Evolutionary conservation across 2,329 filamentous ascomycete species (phyloP), one percentile per base, ranked within the genome.

Genomic region (Trichothecium sympodiale): DNA sequence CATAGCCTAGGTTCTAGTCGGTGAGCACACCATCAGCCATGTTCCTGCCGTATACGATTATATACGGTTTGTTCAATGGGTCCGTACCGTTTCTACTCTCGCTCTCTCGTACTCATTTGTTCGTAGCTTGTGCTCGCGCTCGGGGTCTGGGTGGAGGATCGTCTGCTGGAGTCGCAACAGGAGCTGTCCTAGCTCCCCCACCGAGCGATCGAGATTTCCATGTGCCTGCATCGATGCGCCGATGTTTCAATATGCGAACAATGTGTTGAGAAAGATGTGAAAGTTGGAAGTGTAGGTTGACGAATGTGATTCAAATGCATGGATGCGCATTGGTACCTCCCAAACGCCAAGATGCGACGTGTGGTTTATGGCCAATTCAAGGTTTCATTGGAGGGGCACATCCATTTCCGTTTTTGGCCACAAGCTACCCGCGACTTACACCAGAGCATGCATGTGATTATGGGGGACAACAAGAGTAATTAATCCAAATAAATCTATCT

Each of bases 1-100:
- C 83, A 52, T 83, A 75, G 45, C 82, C 73, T 41, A 89, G 64
- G 48, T 86, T 88, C 74, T 83, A 25, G 6, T 25, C n/a, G n/a
- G n/a, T n/a, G n/a, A n/a, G n/a, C n/a, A n/a, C n/a, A n/a, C 26
- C 26, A 9, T 28, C 26, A 8, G 8, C n/a, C 26, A 28, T n/a
- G 31, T 26, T 54, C 65, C 42, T 62, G 76, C 71, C 43, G 68
- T 65, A 44, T n/a, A n/a, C n/a, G n/a, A n/a, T n/a, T n/a, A n/a
- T 60, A n/a, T n/a, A n/a, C n/a, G n/a, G n/a, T n/a, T n/a, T n/a
- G n/a, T n/a, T n/a, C n/a, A 60, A 20, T 69, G 65, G 48, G 71
- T 74, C 43, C 69, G 67, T 48, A 63, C 61, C 37, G 52, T 50
- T 44, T 54, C 54, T 26, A 61, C 47, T 34, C 53, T 56, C 25